Evolutionary conservation across 805 yeast species (phyloP).

Genomic region (Yarrowia sp.): DNA sequence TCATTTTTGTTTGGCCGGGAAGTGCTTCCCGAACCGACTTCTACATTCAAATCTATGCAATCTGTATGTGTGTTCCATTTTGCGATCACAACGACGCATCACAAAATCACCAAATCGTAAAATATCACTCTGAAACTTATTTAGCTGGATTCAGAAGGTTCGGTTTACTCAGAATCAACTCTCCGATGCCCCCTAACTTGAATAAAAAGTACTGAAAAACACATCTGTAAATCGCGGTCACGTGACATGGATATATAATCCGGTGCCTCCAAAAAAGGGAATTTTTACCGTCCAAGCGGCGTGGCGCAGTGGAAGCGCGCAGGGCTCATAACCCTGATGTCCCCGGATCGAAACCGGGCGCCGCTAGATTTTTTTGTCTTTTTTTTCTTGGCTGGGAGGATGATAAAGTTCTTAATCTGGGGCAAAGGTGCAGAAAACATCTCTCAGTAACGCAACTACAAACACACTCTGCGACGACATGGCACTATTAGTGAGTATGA

Average conservation of each 20-base stretch:
- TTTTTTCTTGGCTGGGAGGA: neutral
- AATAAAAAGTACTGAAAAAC: neutral
- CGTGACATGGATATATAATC: no score
- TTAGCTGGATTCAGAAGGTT: neutral
- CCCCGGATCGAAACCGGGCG: constrained; percentile 90
- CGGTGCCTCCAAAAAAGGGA: neutral
- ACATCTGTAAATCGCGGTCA: neutral
- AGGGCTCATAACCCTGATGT: constrained; percentile 96
- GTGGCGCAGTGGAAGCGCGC: constrained; percentile 78
- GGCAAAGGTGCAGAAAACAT: neutral
- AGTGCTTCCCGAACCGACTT: no score
- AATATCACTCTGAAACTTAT: neutral
- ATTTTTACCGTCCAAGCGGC: constrained; percentile 35
- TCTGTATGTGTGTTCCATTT: neutral
- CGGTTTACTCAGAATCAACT: neutral
- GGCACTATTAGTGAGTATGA: constrained; percentile 7
- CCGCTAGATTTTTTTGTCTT: constrained; percentile 55
- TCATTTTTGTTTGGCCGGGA: no score
- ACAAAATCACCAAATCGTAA: neutral
- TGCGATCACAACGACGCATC: neutral
- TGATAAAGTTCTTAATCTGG: constrained; percentile 12
- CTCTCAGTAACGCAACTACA: neutral
- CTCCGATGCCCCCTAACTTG: neutral
- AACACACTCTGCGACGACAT: neutral
- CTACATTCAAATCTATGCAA: no score